Base-by-base conservation (phyloP, 1,139 yeast species). In the Pichia norvegensis region DNA sequence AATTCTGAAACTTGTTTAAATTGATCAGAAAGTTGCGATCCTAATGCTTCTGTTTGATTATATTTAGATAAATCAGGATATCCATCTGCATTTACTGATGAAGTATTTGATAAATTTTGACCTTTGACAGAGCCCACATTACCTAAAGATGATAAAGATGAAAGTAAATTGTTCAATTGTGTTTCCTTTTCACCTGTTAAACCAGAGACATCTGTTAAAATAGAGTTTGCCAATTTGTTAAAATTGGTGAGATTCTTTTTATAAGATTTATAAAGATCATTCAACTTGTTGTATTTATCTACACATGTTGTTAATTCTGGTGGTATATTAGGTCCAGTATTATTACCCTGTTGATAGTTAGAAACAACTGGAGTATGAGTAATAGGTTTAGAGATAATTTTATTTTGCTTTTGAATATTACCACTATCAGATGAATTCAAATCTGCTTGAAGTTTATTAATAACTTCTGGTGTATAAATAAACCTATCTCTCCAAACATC, bases 401-500 rank as follows among this genome's bases (percentile, higher is more conserved):
- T 6, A 31, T 7, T 8, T 7, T 31, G 19, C 11, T 16, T 16
- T 8, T 8, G 14, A 8, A 20, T 16, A 31, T 14, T 16, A 14
- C 3, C 9, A 31, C 11, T 31, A 16, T 31, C 20, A 10, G 11
- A 16, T 31, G 35, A 16, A 31, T 31, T 31, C 10, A 31, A 16
- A 31, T 16, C 20, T 10, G 53, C 53, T 36, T 46, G 55, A 57
- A 19, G 55, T 43, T 29, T 57, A 14, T 13, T 20, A 9, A 46
- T 46, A 35, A 23, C 27, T 13, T 76, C 65, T 20, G 65, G 62
- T 16, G 65, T 45, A 19, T 35, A 85, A 1, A 87, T 75, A 23
- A 62, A 60, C 44, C 96, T 68, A 49, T 85, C 85, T 44, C 73
- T 73, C 95, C 95, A 85, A 16, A 87, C 94, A 41, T 70, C 75